phyloP scores from a whole-genome alignment of 306 rosid genomes.

The Begonia loranthoides region DNA sequence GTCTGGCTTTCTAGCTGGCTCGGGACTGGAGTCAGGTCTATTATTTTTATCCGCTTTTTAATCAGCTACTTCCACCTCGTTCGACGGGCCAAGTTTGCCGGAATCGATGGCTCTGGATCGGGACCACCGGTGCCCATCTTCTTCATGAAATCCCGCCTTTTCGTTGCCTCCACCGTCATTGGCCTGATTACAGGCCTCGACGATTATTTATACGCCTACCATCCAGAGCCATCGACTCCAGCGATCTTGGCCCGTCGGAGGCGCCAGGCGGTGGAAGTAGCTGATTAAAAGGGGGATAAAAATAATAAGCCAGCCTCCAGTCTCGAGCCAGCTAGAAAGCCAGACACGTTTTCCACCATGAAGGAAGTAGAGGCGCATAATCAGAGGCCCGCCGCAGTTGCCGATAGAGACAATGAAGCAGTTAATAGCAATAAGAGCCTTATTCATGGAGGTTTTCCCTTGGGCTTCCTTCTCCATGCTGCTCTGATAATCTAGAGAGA shows the following conservation, averaged over 20 bases:
- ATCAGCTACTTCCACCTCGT: conserved; percentile 24
- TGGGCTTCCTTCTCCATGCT: conserved; percentile 1
- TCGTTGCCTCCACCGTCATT: conserved; percentile 22
- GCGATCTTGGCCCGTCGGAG: conserved; percentile 11
- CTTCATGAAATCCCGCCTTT: conserved; percentile 23
- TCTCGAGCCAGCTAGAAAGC: conserved; percentile 45
- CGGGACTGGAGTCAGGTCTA: conserved; percentile 43
- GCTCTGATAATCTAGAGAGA: background rate
- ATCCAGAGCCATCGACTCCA: background rate
- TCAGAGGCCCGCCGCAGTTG: conserved; percentile 43
- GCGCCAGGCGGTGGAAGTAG: conserved; percentile 20
- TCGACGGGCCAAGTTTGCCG: background rate
- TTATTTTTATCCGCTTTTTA: conserved; percentile 30
- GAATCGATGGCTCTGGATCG: background rate
- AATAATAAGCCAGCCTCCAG: conserved; percentile 47
- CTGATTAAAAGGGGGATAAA: conserved; percentile 23
- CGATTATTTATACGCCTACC: conserved; percentile 39
- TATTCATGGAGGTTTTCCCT: conserved; percentile 8
- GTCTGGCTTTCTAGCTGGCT: conserved; percentile 54
- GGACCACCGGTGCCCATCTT: conserved; percentile 2
- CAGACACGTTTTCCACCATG: conserved; percentile 58
- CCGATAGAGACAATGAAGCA: conserved; percentile 30
- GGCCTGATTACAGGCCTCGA: conserved; percentile 47
- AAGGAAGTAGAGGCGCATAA: conserved; percentile 58
- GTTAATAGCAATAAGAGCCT: conserved; percentile 30